Percentiles rank a stretch among this genome's conserved stretches.
Evolutionary conservation across 2,329 filamentous ascomycete species (phyloP).

Genomic region (Beauveria sp.): DNA sequence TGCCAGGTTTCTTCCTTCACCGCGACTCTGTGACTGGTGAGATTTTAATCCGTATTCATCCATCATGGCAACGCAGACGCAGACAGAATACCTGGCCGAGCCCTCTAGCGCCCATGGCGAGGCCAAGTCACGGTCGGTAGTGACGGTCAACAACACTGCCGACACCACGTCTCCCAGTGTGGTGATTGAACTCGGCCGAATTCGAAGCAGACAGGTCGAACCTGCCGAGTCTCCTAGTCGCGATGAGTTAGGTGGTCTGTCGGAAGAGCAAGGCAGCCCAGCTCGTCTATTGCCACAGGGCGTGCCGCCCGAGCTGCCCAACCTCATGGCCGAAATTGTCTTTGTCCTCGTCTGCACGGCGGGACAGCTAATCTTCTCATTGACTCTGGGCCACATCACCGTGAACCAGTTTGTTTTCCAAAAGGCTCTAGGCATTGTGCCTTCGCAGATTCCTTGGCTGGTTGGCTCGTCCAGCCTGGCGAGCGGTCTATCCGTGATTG

Average conservation of each 20-base stretch:
- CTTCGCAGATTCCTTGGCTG: conserved; percentile 12
- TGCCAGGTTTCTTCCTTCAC: not conserved
- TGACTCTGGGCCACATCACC: conserved; percentile 10
- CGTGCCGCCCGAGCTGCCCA: conserved; percentile 10
- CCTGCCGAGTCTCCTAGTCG: not conserved
- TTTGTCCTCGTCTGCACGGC: conserved; percentile 12
- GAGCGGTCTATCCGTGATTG: conserved; percentile 12
- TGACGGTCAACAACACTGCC: not conserved
- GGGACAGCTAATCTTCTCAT: conserved; percentile 9
- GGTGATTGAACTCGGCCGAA: conserved; percentile 6
- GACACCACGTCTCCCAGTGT: not conserved
- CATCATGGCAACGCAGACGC: conserved; percentile 1
- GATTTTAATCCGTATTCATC: not conserved
- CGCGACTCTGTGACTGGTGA: not conserved
- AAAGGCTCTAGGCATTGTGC: conserved; percentile 8
- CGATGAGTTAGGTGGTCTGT: not conserved
- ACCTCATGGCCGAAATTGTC: conserved; percentile 7
- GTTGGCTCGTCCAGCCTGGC: conserved; percentile 9
- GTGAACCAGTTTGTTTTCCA: conserved; percentile 10
- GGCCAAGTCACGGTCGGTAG: not conserved
- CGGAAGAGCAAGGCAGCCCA: conserved; percentile 10
- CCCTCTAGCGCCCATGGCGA: not conserved
- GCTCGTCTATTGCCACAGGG: conserved; percentile 9
- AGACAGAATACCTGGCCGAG: not conserved
- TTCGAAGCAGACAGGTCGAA: conserved; percentile 11